Conservation (phyloP, 2,329 filamentous ascomycete species). For the Dactylella cylindrospora region DNA sequence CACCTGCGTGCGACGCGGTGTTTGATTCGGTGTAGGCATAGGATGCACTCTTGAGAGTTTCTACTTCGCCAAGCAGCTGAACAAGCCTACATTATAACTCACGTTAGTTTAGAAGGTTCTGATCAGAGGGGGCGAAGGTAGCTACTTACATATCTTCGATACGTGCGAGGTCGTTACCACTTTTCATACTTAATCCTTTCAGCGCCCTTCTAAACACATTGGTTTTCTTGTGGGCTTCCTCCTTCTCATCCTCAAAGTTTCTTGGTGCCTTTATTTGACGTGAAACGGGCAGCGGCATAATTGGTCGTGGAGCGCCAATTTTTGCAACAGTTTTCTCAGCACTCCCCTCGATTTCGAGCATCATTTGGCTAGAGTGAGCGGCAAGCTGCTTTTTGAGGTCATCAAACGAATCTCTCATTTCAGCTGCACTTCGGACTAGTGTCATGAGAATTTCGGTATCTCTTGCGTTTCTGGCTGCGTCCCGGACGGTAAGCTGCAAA, state of each 20-base stretch:
- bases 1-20: constrained; percentile 43
- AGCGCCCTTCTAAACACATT: constrained; percentile 94
- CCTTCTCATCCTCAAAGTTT: constrained; percentile 59
- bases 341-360: constrained; percentile 81
- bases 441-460: constrained; percentile 96
- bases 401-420: constrained; percentile 95
- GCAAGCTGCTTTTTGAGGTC: constrained; percentile 91
- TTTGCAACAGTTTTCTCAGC: constrained; percentile 83
- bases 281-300: constrained; percentile 66
- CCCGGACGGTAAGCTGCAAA: constrained; percentile 78
- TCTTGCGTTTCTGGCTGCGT: constrained; percentile 91
- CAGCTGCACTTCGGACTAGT: constrained; percentile 85
- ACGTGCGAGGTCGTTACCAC: constrained; percentile 79
- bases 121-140: not conserved
- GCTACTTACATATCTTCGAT: constrained; percentile 73
- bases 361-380: constrained; percentile 84
- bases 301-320: constrained; percentile 79
- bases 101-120: constrained; percentile 12
- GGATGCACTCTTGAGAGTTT: constrained; percentile 69
- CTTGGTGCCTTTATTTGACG: constrained; percentile 55
- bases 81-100: constrained; percentile 59
- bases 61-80: constrained; percentile 87
- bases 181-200: constrained; percentile 84
- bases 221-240: constrained; percentile 70
- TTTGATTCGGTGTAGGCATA: constrained; percentile 50